Percentiles rank a stretch among this genome's conserved stretches.
These are phyloP conservation scores for Eragrostis nindensis DNA, from an alignment of 176 grass and related monocot species.

Conservation along the genomic window DNA sequence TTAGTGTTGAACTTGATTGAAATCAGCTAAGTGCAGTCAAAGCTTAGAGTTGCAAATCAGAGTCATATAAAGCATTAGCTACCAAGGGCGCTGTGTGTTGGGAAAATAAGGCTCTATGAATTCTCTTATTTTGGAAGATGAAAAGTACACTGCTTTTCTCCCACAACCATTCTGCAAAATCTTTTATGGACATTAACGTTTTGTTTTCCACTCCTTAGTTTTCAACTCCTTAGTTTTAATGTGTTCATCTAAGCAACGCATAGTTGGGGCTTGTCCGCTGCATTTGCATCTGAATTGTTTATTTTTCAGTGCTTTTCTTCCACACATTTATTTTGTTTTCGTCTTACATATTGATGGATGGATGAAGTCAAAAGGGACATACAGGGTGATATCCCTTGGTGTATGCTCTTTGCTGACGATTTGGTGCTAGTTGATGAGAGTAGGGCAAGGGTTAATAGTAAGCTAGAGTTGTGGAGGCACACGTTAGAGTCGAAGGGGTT, in stretches of 20 bases:
- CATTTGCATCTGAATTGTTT: neutral
- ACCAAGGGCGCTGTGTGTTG: too few species aligned
- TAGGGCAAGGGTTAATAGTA: too few species aligned
- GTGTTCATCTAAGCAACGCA: conserved; percentile 13
- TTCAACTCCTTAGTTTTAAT: too few species aligned
- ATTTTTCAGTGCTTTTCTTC: neutral
- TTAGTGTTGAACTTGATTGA: neutral
- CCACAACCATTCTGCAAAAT: neutral
- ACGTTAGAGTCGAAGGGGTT: too few species aligned
- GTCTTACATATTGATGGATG: conserved; percentile 11
- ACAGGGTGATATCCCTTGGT: too few species aligned
- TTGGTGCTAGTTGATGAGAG: too few species aligned
- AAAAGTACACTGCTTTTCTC: neutral
- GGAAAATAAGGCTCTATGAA: neutral
- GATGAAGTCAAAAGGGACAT: too few species aligned
- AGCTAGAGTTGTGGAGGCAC: too few species aligned
- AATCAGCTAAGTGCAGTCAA: neutral
- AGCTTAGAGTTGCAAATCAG: neutral
- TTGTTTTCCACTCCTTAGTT: too few species aligned
- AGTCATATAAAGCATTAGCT: neutral
- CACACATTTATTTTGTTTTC: too few species aligned
- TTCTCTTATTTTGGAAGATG: neutral
- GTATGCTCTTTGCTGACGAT: too few species aligned
- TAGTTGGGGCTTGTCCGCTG: neutral
- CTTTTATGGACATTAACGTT: neutral